Percentiles rank a stretch among this genome's conserved stretches.
phyloP scores from a whole-genome alignment of 2,329 filamentous ascomycete species.

The Aspergillus sp. region DNA sequence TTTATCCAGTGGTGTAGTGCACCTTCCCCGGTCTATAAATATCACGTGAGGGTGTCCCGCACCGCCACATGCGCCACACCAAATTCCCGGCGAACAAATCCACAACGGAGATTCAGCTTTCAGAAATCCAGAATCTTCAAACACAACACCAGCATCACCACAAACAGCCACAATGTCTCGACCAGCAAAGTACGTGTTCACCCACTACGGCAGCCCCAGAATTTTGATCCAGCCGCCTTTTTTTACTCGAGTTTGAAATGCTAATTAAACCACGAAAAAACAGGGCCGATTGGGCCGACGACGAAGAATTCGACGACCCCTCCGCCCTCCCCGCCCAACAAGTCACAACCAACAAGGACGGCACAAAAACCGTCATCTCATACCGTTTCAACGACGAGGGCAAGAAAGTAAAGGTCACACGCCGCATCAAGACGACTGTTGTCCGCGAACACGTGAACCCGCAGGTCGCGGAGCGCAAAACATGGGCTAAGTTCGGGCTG shows the following conservation, averaged over 20 bases:
- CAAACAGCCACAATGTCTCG: constrained; percentile 43
- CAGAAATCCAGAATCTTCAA: constrained; percentile 43
- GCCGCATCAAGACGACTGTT: constrained; percentile 87
- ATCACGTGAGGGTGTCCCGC: constrained; percentile 16
- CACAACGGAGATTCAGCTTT: constrained; percentile 42
- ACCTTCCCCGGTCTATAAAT: background rate
- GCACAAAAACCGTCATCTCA: constrained; percentile 91
- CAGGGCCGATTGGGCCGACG: constrained; percentile 89
- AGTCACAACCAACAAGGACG: constrained; percentile 95
- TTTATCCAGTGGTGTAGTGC: too few relatives aligned
- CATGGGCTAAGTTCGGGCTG: constrained; percentile 88
- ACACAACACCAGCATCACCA: constrained; percentile 24
- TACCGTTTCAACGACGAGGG: constrained; percentile 89
- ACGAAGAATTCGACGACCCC: constrained; percentile 81
- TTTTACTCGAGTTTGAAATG: constrained; percentile 9
- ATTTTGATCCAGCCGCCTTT: constrained; percentile 7
- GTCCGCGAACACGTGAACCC: constrained; percentile 95
- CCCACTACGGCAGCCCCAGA: background rate
- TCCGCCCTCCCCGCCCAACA: constrained; percentile 80
- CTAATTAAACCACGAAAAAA: constrained; percentile 28
- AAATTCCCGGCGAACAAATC: constrained; percentile 38
- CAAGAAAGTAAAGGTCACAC: constrained; percentile 96
- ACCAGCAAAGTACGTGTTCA: constrained; percentile 45
- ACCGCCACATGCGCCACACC: constrained; percentile 38
- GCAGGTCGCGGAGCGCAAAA: constrained; percentile 89